Evolutionary conservation across 2,329 filamentous ascomycete genomes (phyloP).

Genomic region (Emmonsia crescens): DNA sequence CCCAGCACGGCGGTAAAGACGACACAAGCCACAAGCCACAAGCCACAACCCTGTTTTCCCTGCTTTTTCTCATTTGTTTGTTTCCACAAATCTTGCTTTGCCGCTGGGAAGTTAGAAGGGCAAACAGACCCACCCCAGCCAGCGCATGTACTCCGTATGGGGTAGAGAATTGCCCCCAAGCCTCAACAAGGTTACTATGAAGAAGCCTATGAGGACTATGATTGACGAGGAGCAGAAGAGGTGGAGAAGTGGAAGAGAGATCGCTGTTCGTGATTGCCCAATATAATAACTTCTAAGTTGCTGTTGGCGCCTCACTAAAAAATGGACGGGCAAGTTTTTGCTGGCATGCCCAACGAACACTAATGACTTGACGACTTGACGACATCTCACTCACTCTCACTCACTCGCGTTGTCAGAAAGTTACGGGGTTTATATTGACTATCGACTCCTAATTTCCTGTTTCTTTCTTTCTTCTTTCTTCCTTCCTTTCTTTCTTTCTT

Average conservation of each 20-base stretch:
- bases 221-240: not conserved
- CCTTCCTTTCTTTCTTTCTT: not conserved
- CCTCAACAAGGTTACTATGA: no score
- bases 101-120: not conserved
- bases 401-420: not conserved
- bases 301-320: not conserved
- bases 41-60: not conserved
- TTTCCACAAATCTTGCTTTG: not conserved
- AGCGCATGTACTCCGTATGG: no score
- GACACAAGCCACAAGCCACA: not conserved
- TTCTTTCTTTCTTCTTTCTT: not conserved
- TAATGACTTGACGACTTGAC: not conserved
- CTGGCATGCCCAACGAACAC: not conserved
- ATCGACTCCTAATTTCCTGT: not conserved
- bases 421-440: not conserved
- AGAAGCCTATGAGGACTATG: no score
- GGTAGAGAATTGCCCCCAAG: no score
- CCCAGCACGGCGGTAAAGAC: not conserved
- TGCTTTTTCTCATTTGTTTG: not conserved
- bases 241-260: not conserved
- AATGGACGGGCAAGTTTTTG: not conserved
- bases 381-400: not conserved
- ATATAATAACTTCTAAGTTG: not conserved
- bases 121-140: not conserved
- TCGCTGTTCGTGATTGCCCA: conserved; percentile 1